These are phyloP conservation scores for Aristolochia californica DNA, from an alignment of 164 flowering plant species.

Conservation along the genomic window DNA sequence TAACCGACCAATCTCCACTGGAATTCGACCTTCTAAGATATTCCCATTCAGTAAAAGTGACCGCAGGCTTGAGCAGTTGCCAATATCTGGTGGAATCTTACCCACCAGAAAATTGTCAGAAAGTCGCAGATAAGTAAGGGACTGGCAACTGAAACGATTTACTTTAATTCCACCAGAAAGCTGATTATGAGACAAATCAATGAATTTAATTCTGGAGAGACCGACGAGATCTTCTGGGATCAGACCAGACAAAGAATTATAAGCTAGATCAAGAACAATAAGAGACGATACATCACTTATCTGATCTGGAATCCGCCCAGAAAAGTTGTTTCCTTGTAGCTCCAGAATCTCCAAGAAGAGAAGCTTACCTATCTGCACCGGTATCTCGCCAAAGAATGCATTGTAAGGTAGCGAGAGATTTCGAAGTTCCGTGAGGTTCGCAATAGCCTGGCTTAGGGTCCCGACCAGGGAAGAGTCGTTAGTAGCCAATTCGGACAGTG, in stretches of 20 bases:
- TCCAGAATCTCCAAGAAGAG: conserved; percentile 29
- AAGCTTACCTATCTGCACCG: conserved; percentile 33
- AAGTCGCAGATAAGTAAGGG: conserved; percentile 35
- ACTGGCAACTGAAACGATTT: conserved; percentile 20
- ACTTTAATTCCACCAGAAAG: conserved; percentile 32
- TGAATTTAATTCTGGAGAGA: conserved; percentile 13
- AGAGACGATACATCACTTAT: conserved; percentile 32
- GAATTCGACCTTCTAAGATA: conserved; percentile 47
- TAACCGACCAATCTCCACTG: conserved; percentile 40
- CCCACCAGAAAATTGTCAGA: conserved; percentile 37
- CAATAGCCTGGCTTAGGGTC: conserved; percentile 24
- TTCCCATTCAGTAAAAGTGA: conserved; percentile 47
- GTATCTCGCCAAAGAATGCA: conserved; percentile 44
- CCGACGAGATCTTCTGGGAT: conserved; percentile 41
- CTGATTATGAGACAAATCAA: conserved; percentile 51
- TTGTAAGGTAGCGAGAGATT: conserved; percentile 30
- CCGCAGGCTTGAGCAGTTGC: conserved; percentile 40
- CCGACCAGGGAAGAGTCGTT: conserved; percentile 21
- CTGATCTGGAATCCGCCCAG: conserved; percentile 41
- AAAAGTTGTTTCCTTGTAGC: conserved; percentile 54
- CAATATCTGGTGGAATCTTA: conserved; percentile 45
- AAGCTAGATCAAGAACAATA: conserved; percentile 38
- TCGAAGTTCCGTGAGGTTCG: conserved; percentile 33
- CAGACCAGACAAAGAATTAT: conserved; percentile 39
- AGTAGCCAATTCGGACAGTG: background rate